Evolutionary conservation across 306 rosid species (phyloP), one percentile per base, ranked within the genome.

Genomic region (Castanopsis chinensis): DNA sequence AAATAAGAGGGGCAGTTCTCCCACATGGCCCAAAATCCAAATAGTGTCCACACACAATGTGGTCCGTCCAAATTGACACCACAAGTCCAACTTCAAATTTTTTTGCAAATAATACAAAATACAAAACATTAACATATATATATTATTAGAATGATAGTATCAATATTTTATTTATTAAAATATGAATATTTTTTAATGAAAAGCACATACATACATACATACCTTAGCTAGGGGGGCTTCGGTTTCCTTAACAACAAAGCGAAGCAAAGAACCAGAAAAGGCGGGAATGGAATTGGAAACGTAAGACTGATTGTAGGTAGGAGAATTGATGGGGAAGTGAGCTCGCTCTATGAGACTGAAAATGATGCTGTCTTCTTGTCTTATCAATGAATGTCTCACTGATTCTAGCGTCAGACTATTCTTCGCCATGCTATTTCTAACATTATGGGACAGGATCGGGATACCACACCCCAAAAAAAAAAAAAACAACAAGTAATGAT

Each of bases 311-410:
- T 79, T 57, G 78, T 96, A 96, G 27, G 90, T 56, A 4, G 79
- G 85, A 51, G 88, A 76, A 81, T 96, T 96, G 30, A 80, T 13
- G 12, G 94, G 93, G 58, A 88, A 91, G 72, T 76, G 88, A 0
- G 98, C 94, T 79, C 99, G 88, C 73, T 96, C 90, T 15, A 96
- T 87, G 72, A 96, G 87, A 78, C 85, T 79, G 77, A 80, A 93
- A 33, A 96, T 30, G 20, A 96, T 93, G 12, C 89, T 86, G 76
- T 96, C 97, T 81, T 96, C 99, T 87, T 91, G 93, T 73, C 88
- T 88, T 49, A 86, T 43, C 92, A 96, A 72, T 63, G 83, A 80
- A 33, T 91, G 85, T 71, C 99, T 90, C 52, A 96, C 88, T 0
- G 88, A 77, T 6, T 85, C 89, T 0, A 96, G 89, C n/a, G 93